Evolutionary conservation across 202 grass and related monocot species (phyloP), one percentile per base, ranked within the genome.

Genomic region (Tripidium arundinaceum): DNA sequence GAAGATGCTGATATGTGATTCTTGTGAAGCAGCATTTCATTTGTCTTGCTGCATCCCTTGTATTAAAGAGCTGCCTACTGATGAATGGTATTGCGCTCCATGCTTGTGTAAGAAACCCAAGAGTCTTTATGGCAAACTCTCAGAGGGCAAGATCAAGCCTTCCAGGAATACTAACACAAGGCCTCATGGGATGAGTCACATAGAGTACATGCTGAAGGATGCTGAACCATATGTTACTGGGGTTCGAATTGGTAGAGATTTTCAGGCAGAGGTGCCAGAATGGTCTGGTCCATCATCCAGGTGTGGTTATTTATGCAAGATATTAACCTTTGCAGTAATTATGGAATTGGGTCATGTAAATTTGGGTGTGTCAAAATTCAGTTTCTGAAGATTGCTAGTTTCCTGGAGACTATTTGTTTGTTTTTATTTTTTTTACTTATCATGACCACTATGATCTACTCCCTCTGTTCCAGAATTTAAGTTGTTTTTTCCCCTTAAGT

Each of bases 1-100:
- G 41, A 91, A 98, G 64, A 89, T 98, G 92, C 79, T 98, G 70
- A 89, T 94, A 83, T 98, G 95, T 82, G 95, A 98, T 71, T 83
- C 60, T 34, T 98, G 95, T 70, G 95, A 98, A 81, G 86, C 73
- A 82, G 86, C 95, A 87, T 98, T 90, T 81, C 95, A 98, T 90
- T 80, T 83, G 60, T 86, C 88, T 60, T 94, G 94, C 82, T 94
- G 89, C 78, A 86, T 41, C 58, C 79, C 89, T 88, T 12, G 15
- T 83, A 65, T 85, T 54, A 70, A 87, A 55, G 68, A 79, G 40
- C 33, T 84, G 74, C 88, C 88, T 82, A 52, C 29, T 74, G 83
- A 75, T 45, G 87, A 89, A 42, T 98, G 95, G 95, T 89, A 91
- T 78, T 98, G 95, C 64, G 52, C 66, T 14, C 47, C 84, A 57